Evolutionary conservation across 345 rosid genomes (phyloP), one percentile per base, ranked within the genome.

Genomic region (Isatis tinctoria): DNA sequence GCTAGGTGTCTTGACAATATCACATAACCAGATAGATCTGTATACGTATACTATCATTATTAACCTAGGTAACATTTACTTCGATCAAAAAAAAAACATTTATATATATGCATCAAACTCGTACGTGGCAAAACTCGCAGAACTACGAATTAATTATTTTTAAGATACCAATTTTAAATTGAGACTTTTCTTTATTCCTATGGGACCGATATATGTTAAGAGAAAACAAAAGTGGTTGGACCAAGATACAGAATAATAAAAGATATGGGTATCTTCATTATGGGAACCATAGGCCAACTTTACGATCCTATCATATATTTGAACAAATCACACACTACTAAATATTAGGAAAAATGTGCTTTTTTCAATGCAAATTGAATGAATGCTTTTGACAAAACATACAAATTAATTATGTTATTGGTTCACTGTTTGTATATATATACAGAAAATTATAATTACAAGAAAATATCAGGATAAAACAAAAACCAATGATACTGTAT

Each of bases 141-240:
- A 54, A 7, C 40, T 54, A 67, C 13, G 10, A 48, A 10, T 35
- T 18, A 33, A 16, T 48, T 43, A 20, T 20, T 59, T 17, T 59
- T 4, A 35, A 18, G 27, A 24, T 8, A 59, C 13, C 22, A 16
- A 3, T 30, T 32, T 35, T 14, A n/a, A n/a, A 10, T 6, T 35
- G 58, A 26, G 58, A 35, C 40, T 13, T 20, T 13, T 52, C 22
- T 37, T 37, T 36, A n/a, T 54, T 8, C 14, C 27, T 10, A 60
- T 16, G 68, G 69, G 61, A 17, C 61, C 60, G 4, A 27, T 71
- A 37, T 10, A 37, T 48, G 51, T 60, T 60, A 70, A 11, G 44
- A 22, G 37, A 48, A 71, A 30, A 37, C 69, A 45, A 65, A 32
- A 45, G 69, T 65, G 30, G 69, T 45, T 65, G 57, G 59, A 71